Conservation (phyloP, 1,284 basidiomycete genomes). For the Xanthoconium separans region DNA sequence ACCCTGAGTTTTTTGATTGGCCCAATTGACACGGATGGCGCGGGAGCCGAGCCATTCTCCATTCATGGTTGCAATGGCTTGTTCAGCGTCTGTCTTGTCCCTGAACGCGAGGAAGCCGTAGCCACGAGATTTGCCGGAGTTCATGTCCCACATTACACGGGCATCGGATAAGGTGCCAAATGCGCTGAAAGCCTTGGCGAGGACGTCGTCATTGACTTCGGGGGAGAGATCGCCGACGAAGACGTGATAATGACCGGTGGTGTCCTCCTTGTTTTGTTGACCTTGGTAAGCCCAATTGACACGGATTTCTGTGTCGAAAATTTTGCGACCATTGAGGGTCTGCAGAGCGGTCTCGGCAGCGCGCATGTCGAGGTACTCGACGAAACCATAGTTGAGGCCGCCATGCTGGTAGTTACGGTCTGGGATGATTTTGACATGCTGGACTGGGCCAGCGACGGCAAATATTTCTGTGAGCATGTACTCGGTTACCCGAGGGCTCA, state of each 20-base stretch:
- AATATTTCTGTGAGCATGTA: conserved; percentile 97
- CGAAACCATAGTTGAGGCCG: conserved; percentile 97
- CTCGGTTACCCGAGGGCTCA: conserved; percentile 90
- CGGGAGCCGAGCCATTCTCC: conserved; percentile 98
- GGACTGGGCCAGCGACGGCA: conserved; percentile 91
- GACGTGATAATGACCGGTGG: conserved; percentile 93
- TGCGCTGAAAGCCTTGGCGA: conserved; percentile 92
- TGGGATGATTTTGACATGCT: conserved; percentile 98
- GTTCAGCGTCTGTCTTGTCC: conserved; percentile 96
- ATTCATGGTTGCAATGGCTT: conserved; percentile 98
- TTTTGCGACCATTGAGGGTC: conserved; percentile 96
- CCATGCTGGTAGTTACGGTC: conserved; percentile 98
- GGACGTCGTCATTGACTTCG: conserved; percentile 97
- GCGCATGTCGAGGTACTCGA: conserved; percentile 97
- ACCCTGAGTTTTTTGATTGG: conserved; percentile 96
- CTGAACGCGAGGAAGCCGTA: conserved; percentile 94
- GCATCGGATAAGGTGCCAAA: conserved; percentile 96
- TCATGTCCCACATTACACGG: conserved; percentile 99
- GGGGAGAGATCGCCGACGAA: conserved; percentile 98
- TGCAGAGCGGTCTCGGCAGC: conserved; percentile 95
- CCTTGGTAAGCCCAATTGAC: conserved; percentile 99
- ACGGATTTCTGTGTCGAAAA: conserved; percentile 96
- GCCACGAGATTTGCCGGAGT: conserved; percentile 94
- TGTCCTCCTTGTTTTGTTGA: conserved; percentile 94
- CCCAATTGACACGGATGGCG: conserved; percentile 99